Conservation (phyloP, 208 protist genomes). For the Trypanosoma brucei region DNA sequence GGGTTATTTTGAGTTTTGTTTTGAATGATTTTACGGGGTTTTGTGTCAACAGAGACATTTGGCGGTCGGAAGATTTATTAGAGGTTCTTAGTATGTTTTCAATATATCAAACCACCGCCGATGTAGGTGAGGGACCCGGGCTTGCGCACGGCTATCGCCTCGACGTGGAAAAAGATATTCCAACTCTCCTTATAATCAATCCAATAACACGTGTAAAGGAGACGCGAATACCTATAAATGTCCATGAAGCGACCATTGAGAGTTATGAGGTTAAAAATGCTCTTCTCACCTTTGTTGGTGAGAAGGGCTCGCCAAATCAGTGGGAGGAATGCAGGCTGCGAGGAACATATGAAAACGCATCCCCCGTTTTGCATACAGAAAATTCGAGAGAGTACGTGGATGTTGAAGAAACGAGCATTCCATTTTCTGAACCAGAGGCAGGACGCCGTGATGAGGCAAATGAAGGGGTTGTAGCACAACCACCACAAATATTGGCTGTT, state of each 20-base stretch:
- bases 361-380: too few species aligned
- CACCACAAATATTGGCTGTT: conserved; percentile 13
- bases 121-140: conserved; percentile 26
- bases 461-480: neutral
- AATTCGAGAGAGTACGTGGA: too few species aligned
- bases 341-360: neutral
- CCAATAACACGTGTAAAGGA: conserved; percentile 55
- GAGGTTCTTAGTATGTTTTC: conserved; percentile 34
- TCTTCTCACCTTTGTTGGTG: conserved; percentile 22
- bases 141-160: conserved; percentile 46
- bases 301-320: conserved; percentile 34
- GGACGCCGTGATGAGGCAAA: neutral
- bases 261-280: conserved; percentile 33
- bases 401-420: too few species aligned
- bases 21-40: conserved; percentile 48
- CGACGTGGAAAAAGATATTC: conserved; percentile 18
- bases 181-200: conserved; percentile 61
- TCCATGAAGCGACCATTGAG: conserved; percentile 28
- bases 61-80: conserved; percentile 37
- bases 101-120: conserved; percentile 53
- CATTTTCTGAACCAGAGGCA: too few species aligned
- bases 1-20: conserved; percentile 58
- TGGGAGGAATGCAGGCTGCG: conserved; percentile 16
- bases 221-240: conserved; percentile 27
- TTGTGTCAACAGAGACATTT: conserved; percentile 74